A percentile compares a stretch with the other conserved stretches of the same genome.
Evolutionary conservation across 371 early-diverging fungal species (phyloP).

Genomic region (Mortierella sp.): DNA sequence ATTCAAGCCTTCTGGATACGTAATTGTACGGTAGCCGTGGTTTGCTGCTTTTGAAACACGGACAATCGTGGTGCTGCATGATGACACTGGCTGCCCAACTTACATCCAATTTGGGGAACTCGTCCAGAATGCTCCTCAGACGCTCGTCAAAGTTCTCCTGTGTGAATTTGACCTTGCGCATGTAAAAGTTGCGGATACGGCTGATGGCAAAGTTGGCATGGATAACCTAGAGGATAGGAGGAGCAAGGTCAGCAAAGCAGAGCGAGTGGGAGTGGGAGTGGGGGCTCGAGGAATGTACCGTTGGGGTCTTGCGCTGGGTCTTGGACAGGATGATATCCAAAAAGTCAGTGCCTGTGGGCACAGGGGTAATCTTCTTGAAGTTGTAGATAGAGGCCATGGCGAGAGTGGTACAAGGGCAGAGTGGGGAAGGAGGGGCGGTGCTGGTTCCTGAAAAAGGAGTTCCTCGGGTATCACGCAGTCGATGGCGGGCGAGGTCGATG

Average conservation of each 20-base stretch:
- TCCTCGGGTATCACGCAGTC: too few relatives aligned
- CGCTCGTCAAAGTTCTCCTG: slow-evolving; percentile 98
- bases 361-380: slow-evolving; percentile 98
- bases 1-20: too few relatives aligned
- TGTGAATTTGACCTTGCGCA: slow-evolving; percentile 99
- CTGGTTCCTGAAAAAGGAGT: neutral
- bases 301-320: slow-evolving; percentile 99
- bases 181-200: slow-evolving; percentile 99
- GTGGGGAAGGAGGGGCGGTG: neutral
- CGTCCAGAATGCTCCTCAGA: slow-evolving; percentile 91
- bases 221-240: slow-evolving; percentile 28
- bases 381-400: slow-evolving; percentile 81
- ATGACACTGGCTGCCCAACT: slow-evolving; percentile 17
- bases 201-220: slow-evolving; percentile 55
- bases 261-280: too few relatives aligned
- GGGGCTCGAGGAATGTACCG: slow-evolving; percentile 74
- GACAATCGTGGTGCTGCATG: too few relatives aligned
- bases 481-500: neutral
- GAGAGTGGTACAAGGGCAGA: neutral
- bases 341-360: slow-evolving; percentile 95
- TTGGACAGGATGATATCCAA: slow-evolving; percentile 99
- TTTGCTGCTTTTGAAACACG: too few relatives aligned
- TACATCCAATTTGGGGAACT: slow-evolving; percentile 99
- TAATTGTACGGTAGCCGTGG: too few relatives aligned
- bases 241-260: neutral